phyloP scores from a whole-genome alignment of 169 alveolate genomes.

The Amoebophrya sp. region DNA sequence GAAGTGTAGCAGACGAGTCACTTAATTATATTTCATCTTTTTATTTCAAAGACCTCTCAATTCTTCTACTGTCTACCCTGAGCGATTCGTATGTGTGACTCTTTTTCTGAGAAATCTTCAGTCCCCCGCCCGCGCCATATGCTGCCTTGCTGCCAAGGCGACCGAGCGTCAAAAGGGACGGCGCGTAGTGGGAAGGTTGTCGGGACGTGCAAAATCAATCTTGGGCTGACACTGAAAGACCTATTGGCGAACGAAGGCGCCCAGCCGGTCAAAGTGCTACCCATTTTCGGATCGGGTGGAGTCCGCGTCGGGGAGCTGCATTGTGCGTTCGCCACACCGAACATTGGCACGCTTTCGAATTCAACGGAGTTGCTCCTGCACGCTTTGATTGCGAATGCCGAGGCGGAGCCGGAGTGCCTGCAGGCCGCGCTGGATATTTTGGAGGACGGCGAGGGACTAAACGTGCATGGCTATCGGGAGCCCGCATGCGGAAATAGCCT shows the following conservation, averaged over 20 bases:
- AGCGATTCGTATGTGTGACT: no score
- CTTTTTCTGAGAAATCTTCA: no score
- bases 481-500: background rate
- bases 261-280: no score
- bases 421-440: background rate
- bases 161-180: background rate
- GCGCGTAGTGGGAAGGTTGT: background rate
- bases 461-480: background rate
- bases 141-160: conserved; percentile 7
- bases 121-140: no score
- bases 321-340: no score
- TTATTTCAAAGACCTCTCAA: no score
- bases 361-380: background rate
- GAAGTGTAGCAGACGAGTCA: no score
- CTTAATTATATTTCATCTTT: no score
- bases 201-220: background rate
- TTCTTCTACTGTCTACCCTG: no score
- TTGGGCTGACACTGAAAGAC: background rate
- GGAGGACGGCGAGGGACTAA: background rate
- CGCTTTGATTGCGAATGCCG: background rate
- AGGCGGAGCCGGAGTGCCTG: background rate
- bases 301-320: no score
- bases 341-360: no score
- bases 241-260: background rate
- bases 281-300: no score